Percentiles rank a stretch among this genome's conserved stretches.
These are phyloP conservation scores for Candida methanosorbosa DNA, from an alignment of 805 yeast genomes.

Conservation along the genomic window DNA sequence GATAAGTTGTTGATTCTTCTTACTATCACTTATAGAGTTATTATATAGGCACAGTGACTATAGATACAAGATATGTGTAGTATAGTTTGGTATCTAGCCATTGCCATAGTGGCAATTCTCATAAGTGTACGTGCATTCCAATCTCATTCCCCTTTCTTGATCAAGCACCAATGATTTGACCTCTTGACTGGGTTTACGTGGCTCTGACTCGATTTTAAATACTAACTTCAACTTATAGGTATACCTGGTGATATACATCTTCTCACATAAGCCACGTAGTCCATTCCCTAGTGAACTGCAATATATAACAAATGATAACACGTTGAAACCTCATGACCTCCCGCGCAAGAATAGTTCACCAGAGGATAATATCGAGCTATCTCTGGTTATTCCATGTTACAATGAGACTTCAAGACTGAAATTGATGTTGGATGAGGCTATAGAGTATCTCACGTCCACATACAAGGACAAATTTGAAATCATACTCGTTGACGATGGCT, in stretches of 20 bases:
- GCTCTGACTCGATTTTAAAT: no score
- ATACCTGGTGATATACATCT: conserved; percentile 32
- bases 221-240: no score
- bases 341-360: conserved; percentile 24
- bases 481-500: conserved; percentile 86
- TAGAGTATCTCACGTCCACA: conserved; percentile 36
- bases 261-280: conserved; percentile 58
- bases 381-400: conserved; percentile 89
- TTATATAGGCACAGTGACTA: no score
- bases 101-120: no score
- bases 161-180: no score
- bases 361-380: conserved; percentile 40
- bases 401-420: conserved; percentile 74
- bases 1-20: no score
- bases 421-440: conserved; percentile 62
- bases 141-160: no score
- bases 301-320: conserved; percentile 40
- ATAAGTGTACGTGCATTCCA: no score
- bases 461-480: conserved; percentile 53
- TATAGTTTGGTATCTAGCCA: no score
- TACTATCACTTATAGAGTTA: no score
- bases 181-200: no score
- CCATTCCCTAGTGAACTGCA: conserved; percentile 44
- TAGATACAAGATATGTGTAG: no score
- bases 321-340: conserved; percentile 21